Percentiles rank a stretch among this genome's conserved stretches.
These are phyloP conservation scores for Rutstroemia sp. DNA, from an alignment of 2,329 filamentous ascomycete species.

Conservation along the genomic window DNA sequence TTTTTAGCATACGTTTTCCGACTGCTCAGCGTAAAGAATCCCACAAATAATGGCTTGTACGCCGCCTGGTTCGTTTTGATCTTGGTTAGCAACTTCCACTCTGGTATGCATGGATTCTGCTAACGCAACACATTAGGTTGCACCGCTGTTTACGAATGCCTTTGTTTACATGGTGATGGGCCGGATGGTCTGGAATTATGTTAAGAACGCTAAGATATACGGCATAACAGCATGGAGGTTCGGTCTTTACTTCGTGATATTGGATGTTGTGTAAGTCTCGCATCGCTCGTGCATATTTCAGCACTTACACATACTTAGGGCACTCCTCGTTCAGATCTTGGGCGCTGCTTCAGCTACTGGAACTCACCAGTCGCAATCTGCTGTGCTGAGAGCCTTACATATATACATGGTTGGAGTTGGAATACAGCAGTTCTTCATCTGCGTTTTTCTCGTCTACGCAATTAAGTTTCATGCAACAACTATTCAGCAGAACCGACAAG, in stretches of 20 bases:
- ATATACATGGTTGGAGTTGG: slow-evolving; percentile 22
- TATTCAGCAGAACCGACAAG: not conserved
- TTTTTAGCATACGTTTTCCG: slow-evolving; percentile 15
- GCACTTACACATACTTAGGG: slow-evolving; percentile 11
- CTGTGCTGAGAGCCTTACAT: slow-evolving; percentile 10
- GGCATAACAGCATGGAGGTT: slow-evolving; percentile 19
- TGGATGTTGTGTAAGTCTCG: slow-evolving; percentile 23
- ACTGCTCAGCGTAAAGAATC: slow-evolving; percentile 18
- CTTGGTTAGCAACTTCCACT: slow-evolving; percentile 5
- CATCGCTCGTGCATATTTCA: not conserved
- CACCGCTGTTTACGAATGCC: slow-evolving; percentile 24
- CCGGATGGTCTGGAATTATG: slow-evolving; percentile 24
- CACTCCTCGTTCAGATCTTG: slow-evolving; percentile 18
- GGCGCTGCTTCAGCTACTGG: slow-evolving; percentile 29
- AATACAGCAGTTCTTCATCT: slow-evolving; percentile 20
- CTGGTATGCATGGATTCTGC: not conserved
- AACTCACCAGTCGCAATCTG: slow-evolving; percentile 26
- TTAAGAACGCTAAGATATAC: slow-evolving; percentile 15
- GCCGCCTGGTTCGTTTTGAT: slow-evolving; percentile 19
- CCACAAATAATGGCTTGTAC: slow-evolving; percentile 23
- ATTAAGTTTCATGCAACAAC: slow-evolving; percentile 16
- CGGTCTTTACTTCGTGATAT: slow-evolving; percentile 21
- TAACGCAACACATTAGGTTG: slow-evolving; percentile 8
- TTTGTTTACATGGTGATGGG: slow-evolving; percentile 26
- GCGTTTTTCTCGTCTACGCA: slow-evolving; percentile 15